Evolutionary conservation across 805 yeast genomes (phyloP), one percentile per base, ranked within the genome.

Genomic region (Wickerhamiella allomyrinae): DNA sequence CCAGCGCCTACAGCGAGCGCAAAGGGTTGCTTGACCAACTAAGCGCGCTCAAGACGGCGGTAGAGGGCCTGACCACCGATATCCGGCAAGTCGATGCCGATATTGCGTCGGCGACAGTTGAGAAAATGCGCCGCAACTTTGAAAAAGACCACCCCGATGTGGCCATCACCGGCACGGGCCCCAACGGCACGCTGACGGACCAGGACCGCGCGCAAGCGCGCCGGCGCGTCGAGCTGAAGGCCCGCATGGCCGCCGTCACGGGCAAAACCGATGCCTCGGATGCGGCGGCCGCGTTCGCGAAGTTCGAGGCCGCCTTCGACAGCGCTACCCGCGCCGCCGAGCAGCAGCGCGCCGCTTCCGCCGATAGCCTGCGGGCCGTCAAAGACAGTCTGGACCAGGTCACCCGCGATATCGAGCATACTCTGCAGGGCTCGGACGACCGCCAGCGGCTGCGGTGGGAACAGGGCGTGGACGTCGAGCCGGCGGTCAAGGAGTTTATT

Each of bases 171-270:
- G 96, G 95, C 4, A 74, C 91, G 5, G 97, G 96, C 7, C 79
- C 85, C 37, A 76, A 79, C 54, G 96, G 96, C 23, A 75, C 76
- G 46, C 73, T 85, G 7, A 87, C 96, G 2, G 95, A 83, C 20
- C 62, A 75, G 11, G 96, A 87, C 57, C 72, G 81, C 46, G 73
- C 81, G 48, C 80, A 81, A 52, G 91, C 89, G 31, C 78, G 73
- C 51, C 77, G 83, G 34, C 79, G 81, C 55, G 93, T 89, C 33
- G 63, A 77, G 43, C 67, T 91, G 51, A 76, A 77, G 48, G 82
- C 87, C 40, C 73, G 94, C 51, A 86, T 89, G 94, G 94, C 95
- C 22, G 84, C 89, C 3, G 70, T 89, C 53, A 87, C 96, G 0
- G 95, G 95, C 5, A 79, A 77, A 53, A 78, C 76, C 52, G 66